Percentiles rank a stretch among this genome's conserved stretches.
These are phyloP conservation scores for Fusarium azukiicola DNA, from an alignment of 2,329 filamentous ascomycete species.

Conservation along the genomic window DNA sequence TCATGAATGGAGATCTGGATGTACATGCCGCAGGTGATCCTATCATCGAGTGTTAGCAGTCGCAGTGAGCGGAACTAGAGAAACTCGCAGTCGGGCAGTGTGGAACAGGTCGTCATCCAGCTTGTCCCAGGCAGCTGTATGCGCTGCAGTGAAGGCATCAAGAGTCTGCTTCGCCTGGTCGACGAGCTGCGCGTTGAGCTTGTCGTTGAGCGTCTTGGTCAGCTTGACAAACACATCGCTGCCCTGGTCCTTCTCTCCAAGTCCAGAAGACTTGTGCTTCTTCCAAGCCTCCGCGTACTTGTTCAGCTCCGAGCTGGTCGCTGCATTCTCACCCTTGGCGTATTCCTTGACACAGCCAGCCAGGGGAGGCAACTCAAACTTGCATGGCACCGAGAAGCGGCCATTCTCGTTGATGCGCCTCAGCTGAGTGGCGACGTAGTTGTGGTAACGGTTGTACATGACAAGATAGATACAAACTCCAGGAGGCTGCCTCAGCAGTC, in stretches of 20 bases:
- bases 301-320: neutral
- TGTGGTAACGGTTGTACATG: constrained; percentile 90
- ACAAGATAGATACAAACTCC: constrained; percentile 85
- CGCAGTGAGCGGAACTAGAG: neutral
- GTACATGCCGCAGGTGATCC: constrained; percentile 76
- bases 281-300: constrained; percentile 15
- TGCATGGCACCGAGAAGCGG: constrained; percentile 56
- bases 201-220: neutral
- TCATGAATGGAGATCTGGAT: constrained; percentile 71
- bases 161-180: neutral
- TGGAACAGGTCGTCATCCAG: constrained; percentile 67
- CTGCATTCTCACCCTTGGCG: neutral
- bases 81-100: constrained; percentile 56
- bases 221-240: neutral
- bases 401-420: constrained; percentile 69
- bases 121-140: constrained; percentile 59
- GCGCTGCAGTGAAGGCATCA: neutral
- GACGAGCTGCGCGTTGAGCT: neutral
- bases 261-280: neutral
- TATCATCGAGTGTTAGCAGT: neutral
- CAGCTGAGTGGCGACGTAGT: constrained; percentile 87
- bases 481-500: constrained; percentile 82
- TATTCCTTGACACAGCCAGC: neutral
- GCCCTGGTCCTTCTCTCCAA: neutral
- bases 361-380: constrained; percentile 25